A percentile compares a stretch with the other conserved stretches of the same genome.
These are phyloP conservation scores for Leavenworthia alabamica DNA, from an alignment of 345 rosid species.

Conservation along the genomic window DNA sequence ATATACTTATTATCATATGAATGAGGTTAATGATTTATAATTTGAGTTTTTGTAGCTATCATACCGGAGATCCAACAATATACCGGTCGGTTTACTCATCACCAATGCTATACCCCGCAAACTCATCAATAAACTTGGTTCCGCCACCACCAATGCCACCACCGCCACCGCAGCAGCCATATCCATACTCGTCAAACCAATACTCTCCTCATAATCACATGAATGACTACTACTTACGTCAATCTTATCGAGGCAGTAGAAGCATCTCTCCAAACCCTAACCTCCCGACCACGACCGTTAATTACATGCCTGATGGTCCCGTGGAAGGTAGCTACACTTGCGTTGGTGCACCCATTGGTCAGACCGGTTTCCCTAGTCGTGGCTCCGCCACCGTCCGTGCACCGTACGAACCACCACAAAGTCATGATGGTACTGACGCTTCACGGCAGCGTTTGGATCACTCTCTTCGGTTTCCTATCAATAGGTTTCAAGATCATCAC, in stretches of 20 bases:
- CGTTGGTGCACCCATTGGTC: constrained; percentile 69
- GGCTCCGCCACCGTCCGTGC: constrained; percentile 20
- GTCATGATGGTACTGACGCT: constrained; percentile 44
- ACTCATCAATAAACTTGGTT: constrained; percentile 39
- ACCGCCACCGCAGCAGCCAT: no score
- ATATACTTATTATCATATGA: not conserved
- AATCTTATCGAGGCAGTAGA: constrained; percentile 40
- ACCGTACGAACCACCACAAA: constrained; percentile 40
- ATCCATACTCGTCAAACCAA: no score
- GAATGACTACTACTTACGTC: constrained; percentile 72
- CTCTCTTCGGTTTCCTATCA: constrained; percentile 38
- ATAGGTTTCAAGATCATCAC: constrained; percentile 56
- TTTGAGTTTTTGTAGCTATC: constrained; percentile 39
- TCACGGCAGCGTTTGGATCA: constrained; percentile 42
- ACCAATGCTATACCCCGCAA: constrained; percentile 48
- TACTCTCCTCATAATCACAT: no score
- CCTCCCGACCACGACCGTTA: constrained; percentile 31
- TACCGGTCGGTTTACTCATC: constrained; percentile 59
- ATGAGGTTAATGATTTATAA: not conserved
- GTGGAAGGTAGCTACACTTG: constrained; percentile 50
- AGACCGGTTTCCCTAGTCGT: no score
- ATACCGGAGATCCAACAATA: constrained; percentile 47
- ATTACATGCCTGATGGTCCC: constrained; percentile 28
- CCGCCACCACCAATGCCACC: no score
- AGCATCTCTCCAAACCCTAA: constrained; percentile 34